A percentile compares a stretch with the other conserved stretches of the same genome.
phyloP scores from a whole-genome alignment of 805 yeast genomes.

The Ogataea siamensis region DNA sequence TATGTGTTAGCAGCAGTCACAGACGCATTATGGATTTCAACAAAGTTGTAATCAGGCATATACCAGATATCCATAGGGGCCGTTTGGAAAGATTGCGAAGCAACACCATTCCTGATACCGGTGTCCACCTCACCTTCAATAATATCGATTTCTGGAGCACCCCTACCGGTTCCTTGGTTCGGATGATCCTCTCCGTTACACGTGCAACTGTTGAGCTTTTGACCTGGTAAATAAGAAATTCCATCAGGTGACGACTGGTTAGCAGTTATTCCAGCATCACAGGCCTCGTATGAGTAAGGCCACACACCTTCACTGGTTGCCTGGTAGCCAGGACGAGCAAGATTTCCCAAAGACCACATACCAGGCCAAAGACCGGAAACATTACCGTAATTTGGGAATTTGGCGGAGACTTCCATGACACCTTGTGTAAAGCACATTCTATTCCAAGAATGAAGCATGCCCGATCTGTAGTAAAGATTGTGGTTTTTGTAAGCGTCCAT shows the following conservation, averaged over 20 bases:
- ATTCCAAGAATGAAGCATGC: constrained; percentile 93
- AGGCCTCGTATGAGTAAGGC: constrained; percentile 86
- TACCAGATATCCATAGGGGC: constrained; percentile 97
- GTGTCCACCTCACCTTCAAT: constrained; percentile 79
- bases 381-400: constrained; percentile 75
- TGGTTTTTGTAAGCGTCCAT: constrained; percentile 85
- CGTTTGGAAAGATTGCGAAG: constrained; percentile 87
- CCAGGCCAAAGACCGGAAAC: constrained; percentile 95
- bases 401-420: constrained; percentile 67
- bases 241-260: constrained; percentile 92
- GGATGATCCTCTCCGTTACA: constrained; percentile 88
- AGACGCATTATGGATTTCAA: constrained; percentile 67
- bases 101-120: constrained; percentile 54
- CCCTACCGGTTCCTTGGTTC: constrained; percentile 82
- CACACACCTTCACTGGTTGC: constrained; percentile 90
- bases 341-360: constrained; percentile 89
- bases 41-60: constrained; percentile 78
- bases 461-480: constrained; percentile 78
- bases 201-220: constrained; percentile 70
- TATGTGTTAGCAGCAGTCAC: constrained; percentile 82
- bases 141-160: constrained; percentile 94
- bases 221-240: constrained; percentile 82
- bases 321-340: constrained; percentile 87
- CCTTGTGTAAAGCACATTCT: constrained; percentile 88
- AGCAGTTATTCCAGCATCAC: constrained; percentile 94